Base-by-base conservation (phyloP, 2,329 filamentous ascomycete genomes). In the Capronia epimyces region DNA sequence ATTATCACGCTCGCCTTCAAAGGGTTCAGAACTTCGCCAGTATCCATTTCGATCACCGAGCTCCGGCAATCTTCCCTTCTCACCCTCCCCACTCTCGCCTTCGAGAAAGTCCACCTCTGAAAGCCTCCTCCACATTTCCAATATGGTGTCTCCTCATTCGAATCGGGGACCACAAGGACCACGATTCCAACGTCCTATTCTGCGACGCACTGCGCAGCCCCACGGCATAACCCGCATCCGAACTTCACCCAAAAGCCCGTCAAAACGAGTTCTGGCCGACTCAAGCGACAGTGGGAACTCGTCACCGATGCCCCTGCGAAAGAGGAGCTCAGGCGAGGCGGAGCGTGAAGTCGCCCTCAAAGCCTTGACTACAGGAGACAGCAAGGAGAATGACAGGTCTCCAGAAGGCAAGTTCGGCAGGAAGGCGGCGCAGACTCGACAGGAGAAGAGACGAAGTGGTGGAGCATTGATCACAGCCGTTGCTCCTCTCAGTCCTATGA, bases 1-100 rank as follows among this genome's bases (percentile, higher is more conserved):
- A 21, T 77, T 96, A 57, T 96, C 90, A 50, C 81, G 89, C 62
- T 96, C 91, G n/a, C 91, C 91, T 9, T 95, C 91, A 25, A 95
- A 93, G 68, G 75, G 74, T 37, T 78, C 55, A 15, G 55, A 93
- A 67, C 78, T 80, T 50, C 73, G 94, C 46, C 73, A 80, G 60
- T 75, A 71, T 10, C 64, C 68, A 18, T 70, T 75, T 21, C 70
- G 74, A 53, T 70, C 72, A 13, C 68, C 76, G 53, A 79, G 81
- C 49, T 71, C 73, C 40, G 76, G 75, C 60, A 70, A 66, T 53
- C 62, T 72, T 40, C 69, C 71, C 42, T 71, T 71, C 60, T 66
- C 72, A 42, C 68, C 72, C 42, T 80, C 79, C 40, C 75, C 78
- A 29, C 71, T 82, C 37, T 82, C 82, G 20, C 80, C 83, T 22